A percentile compares a stretch with the other conserved stretches of the same genome.
phyloP scores from a whole-genome alignment of 768 basidiomycete species.

The Daedaleopsis nitida region DNA sequence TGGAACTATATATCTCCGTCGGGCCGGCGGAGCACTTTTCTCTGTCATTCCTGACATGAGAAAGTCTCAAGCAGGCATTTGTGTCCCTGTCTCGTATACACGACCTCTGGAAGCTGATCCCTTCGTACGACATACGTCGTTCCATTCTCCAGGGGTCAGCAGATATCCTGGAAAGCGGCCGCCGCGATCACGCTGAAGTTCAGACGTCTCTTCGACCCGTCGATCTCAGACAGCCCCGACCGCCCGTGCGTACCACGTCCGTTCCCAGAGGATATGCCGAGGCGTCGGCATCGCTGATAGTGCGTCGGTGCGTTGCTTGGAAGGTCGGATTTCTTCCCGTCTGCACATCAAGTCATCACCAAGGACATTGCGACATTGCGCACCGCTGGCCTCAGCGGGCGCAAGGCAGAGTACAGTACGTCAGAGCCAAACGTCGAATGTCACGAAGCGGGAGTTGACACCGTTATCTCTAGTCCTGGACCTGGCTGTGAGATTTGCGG shows the following conservation, averaged over 20 bases:
- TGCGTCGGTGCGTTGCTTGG: slow-evolving; percentile 6
- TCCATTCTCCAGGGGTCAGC: slow-evolving; percentile 55
- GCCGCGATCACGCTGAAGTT: slow-evolving; percentile 82
- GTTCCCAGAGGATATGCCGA: neutral
- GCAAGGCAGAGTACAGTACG: slow-evolving; percentile 90
- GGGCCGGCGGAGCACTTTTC: neutral
- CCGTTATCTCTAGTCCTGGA: slow-evolving; percentile 58
- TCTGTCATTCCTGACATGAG: neutral
- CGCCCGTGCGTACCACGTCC: slow-evolving; percentile 6
- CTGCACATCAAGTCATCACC: slow-evolving; percentile 64
- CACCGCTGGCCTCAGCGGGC: slow-evolving; percentile 73
- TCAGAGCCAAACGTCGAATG: slow-evolving; percentile 21
- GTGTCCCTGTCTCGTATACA: slow-evolving; percentile 5
- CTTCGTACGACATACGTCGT: neutral
- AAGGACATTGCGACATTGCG: slow-evolving; percentile 62
- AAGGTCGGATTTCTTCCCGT: slow-evolving; percentile 56
- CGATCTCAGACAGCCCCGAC: slow-evolving; percentile 69
- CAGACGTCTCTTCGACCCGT: slow-evolving; percentile 70
- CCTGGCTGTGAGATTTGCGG: slow-evolving; percentile 76
- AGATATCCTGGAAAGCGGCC: slow-evolving; percentile 88
- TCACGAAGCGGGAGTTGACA: neutral
- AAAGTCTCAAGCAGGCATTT: slow-evolving; percentile 8
- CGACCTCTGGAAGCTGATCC: neutral
- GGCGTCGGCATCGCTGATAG: neutral
- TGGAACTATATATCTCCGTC: neutral